Conservation (phyloP, 192 early-diverging fungal genomes). For the Podila epigama region DNA sequence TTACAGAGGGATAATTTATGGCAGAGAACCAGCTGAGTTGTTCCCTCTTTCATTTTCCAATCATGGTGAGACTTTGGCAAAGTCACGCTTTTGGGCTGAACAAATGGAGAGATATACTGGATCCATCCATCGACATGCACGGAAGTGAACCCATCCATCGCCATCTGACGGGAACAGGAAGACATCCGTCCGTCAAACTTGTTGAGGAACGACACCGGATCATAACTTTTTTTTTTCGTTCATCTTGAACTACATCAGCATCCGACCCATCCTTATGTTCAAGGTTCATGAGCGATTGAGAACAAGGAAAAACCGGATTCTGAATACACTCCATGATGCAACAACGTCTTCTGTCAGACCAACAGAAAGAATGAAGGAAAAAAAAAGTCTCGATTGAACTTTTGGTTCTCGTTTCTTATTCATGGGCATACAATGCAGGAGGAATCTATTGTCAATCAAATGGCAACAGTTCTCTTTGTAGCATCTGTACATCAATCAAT, state of each 20-base stretch:
- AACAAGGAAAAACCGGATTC: too few relatives aligned
- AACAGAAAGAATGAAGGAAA: background rate
- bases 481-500: background rate
- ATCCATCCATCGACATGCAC: slow-evolving; percentile 2
- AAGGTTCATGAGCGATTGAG: too few relatives aligned
- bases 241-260: too few relatives aligned
- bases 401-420: background rate
- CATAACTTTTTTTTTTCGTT: too few relatives aligned
- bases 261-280: too few relatives aligned
- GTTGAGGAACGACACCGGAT: too few relatives aligned
- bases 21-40: slow-evolving; percentile 5
- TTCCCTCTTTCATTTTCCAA: slow-evolving; percentile 47
- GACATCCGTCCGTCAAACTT: too few relatives aligned
- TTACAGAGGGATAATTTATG: slow-evolving; percentile 5
- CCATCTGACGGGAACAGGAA: too few relatives aligned
- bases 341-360: too few relatives aligned
- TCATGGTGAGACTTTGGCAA: slow-evolving; percentile 14
- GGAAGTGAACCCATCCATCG: background rate
- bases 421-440: background rate
- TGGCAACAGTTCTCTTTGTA: background rate
- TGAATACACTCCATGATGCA: too few relatives aligned
- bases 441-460: slow-evolving; percentile 20
- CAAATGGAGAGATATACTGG: slow-evolving; percentile 1
- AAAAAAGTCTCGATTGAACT: background rate
- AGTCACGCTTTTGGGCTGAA: slow-evolving; percentile 12